Base-by-base conservation (phyloP, 257 asterid species). In the Nicotiana paniculata region DNA sequence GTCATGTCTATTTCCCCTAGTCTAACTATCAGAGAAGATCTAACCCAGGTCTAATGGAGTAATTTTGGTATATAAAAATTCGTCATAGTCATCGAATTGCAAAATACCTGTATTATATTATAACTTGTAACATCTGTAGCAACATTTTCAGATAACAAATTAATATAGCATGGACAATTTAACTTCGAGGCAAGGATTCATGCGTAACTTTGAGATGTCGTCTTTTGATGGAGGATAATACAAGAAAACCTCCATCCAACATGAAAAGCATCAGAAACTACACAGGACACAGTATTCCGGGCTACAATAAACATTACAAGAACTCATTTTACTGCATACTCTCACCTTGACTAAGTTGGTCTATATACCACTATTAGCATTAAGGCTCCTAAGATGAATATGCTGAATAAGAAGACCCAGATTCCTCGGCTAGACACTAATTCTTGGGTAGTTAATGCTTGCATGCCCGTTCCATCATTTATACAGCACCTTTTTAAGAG, bases 311-410 rank as follows among this genome's bases (percentile, higher is more conserved):
- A 21, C 54, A 43, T 70, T n/a, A 65, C 24, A 65, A 43, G 58
- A 43, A 21, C 35, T 70, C 37, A 70, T 21, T 70, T 70, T 2
- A 53, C 58, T 13, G 9, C 48, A 70, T 21, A 43, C 35, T 18
- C 59, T 46, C 78, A 72, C 78, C 59, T 72, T 72, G 37, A 46
- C 26, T 12, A 72, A 72, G 59, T 72, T 72, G 59, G 78, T 72
- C 59, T 72, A 72, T 39, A 39, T 24, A 21, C 78, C 59, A 72
- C 59, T 43, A 72, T 24, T 72, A 72, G 9, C 59, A 46, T 6
- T 43, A 46, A 46, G 37, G 78, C 33, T 46, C 59, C 12, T 6
- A 58, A 46, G 32, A 21, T 61, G 32, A 61, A 61, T 13, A 53
- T 43, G 51, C 33, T 24, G 26, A 21, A 61, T 61, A 61, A 61